Base-by-base conservation (phyloP, 495 filamentous ascomycete genomes). In the Penicillium pulvis region DNA sequence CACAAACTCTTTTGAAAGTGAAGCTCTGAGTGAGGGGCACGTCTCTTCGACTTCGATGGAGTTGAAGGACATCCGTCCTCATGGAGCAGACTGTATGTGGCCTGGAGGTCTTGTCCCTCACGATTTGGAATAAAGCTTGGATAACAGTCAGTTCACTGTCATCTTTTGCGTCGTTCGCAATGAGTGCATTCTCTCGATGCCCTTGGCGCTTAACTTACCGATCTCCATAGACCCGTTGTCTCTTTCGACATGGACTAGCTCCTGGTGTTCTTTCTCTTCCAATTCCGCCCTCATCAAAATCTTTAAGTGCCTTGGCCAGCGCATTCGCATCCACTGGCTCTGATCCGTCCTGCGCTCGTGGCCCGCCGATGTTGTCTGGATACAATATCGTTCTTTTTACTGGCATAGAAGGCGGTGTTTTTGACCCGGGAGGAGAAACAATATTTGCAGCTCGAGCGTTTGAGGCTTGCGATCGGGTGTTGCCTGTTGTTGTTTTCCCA, bases 11-110 rank as follows among this genome's bases (percentile, higher is more conserved):
- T 90, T 69, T 98, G 94, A 64, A 94, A 97, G 69, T 97, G 88
- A 57, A 97, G 82, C 72, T 97, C 93, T 19, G 90, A 88, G 66
- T 96, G 90, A 17, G 91, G 90, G 23, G 88, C 86, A n/a, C 91
- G 84, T 75, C 88, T 90, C 70, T 91, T 90, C 36, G 85, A 80
- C 69, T 87, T 89, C 0, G 91, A 91, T 1, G 94, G 93, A 1
- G 93, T 95, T 11, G 94, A 88, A 16, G 93, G 93, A 36, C 93
- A 97, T 14, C 88, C 90, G 68, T 96, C 91, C 49, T 96, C 93
- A 66, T 94, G 90, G 20, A 97, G 79, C 55, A 98, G 80, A 69
- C 84, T 93, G 70, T 91, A 98, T 63, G 91, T 92, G 33, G 94
- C 91, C 65, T 92, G 89, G 23, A 97, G 77, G 70, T 98, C 95